Evolutionary conservation across 345 rosid species (phyloP).

Genomic region (Brassica carinata): DNA sequence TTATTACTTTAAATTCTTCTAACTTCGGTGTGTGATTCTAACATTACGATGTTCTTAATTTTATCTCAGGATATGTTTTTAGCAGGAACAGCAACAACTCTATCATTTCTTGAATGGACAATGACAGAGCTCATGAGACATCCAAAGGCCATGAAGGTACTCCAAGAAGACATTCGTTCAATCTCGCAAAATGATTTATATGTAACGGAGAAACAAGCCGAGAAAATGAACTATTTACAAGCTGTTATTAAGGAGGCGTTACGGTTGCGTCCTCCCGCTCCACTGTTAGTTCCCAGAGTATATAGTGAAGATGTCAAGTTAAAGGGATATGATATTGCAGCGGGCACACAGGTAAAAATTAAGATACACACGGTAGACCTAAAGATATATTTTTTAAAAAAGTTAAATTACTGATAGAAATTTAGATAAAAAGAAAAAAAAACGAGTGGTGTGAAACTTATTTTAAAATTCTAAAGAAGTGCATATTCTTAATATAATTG

Average conservation of each 20-base stretch:
- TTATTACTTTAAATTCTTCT: not conserved
- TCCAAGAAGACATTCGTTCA: conserved; percentile 24
- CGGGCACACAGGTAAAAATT: conserved; percentile 21
- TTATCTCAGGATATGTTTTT: conserved; percentile 11
- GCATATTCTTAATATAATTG: too few relatives aligned
- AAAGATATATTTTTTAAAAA: too few relatives aligned
- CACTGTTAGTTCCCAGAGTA: conserved; percentile 30
- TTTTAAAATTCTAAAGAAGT: too few relatives aligned
- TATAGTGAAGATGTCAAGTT: conserved; percentile 28
- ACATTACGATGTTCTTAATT: not conserved
- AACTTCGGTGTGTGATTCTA: not conserved
- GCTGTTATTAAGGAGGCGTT: conserved; percentile 41
- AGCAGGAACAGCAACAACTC: conserved; percentile 23
- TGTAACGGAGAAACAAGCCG: conserved; percentile 16
- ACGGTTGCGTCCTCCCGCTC: conserved; percentile 43
- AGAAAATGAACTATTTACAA: conserved; percentile 12
- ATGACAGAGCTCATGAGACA: conserved; percentile 13
- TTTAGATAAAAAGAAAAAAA: too few relatives aligned
- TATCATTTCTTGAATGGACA: not conserved
- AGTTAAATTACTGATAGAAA: too few relatives aligned
- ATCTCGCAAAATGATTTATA: not conserved
- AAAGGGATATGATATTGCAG: conserved; percentile 29
- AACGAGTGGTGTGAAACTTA: too few relatives aligned
- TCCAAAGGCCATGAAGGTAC: conserved; percentile 10
- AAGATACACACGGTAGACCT: too few relatives aligned